Evolutionary conservation across 2,329 filamentous ascomycete genomes (phyloP).

Genomic region (Penicillium aurantiogriseum): DNA sequence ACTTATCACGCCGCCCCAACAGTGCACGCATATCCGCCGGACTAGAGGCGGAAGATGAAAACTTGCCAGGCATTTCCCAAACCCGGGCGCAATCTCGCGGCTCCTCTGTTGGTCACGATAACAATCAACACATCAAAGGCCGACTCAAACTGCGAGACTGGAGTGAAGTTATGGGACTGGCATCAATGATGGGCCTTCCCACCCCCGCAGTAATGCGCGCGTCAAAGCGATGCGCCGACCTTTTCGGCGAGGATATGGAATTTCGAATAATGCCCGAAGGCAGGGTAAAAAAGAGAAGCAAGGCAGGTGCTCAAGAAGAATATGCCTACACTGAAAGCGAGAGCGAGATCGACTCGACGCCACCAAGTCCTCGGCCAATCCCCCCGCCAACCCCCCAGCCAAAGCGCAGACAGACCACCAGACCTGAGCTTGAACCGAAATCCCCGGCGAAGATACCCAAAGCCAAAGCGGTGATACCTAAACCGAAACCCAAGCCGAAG

Average conservation of each 20-base stretch:
- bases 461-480: neutral
- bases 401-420: neutral
- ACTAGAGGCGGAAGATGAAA: conserved; percentile 4
- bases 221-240: conserved; percentile 67
- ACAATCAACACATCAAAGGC: conserved; percentile 9
- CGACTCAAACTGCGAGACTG: conserved; percentile 64
- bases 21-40: conserved; percentile 10
- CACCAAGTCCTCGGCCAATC: neutral
- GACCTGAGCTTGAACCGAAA: neutral
- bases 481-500: neutral
- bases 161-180: conserved; percentile 79
- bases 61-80: conserved; percentile 10
- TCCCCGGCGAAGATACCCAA: neutral
- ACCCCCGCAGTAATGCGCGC: conserved; percentile 64
- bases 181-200: conserved; percentile 71
- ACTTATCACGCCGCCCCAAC: conserved; percentile 8
- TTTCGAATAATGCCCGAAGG: conserved; percentile 57
- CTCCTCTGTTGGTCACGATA: conserved; percentile 1
- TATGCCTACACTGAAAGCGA: conserved; percentile 28
- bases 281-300: conserved; percentile 13
- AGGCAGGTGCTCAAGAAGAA: conserved; percentile 16
- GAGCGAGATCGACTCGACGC: conserved; percentile 20
- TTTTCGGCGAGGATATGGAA: conserved; percentile 72
- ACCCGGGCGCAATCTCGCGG: conserved; percentile 17
- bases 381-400: neutral